These are phyloP conservation scores for Agapanthus africanus DNA, from an alignment of 106 monocot species.

Conservation along the genomic window DNA sequence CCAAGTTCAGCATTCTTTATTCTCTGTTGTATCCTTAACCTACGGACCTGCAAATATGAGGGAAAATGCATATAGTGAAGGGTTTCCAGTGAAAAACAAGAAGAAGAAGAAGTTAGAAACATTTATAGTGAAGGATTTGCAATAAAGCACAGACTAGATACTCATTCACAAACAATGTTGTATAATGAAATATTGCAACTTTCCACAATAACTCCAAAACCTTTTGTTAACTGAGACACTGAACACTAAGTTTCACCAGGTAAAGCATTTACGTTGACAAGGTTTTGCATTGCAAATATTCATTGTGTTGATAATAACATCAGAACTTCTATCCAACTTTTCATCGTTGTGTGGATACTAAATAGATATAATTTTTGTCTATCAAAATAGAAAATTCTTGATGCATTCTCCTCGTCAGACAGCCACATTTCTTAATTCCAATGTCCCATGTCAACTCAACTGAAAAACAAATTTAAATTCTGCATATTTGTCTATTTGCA, in stretches of 20 bases:
- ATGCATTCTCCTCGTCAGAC: no score
- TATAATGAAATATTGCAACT: not conserved
- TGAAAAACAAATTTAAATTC: not conserved
- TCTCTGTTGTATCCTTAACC: slow-evolving; percentile 95
- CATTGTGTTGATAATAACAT: no score
- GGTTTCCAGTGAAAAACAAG: not conserved
- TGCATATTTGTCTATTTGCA: not conserved
- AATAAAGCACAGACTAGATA: not conserved
- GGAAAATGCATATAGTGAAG: not conserved
- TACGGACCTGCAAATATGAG: slow-evolving; percentile 58
- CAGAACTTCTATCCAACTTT: no score
- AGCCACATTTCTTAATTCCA: not conserved
- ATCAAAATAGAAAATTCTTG: no score
- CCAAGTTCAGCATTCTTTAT: slow-evolving; percentile 93
- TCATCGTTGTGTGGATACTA: no score
- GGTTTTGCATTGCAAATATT: no score
- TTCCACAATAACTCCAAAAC: not conserved
- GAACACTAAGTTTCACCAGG: no score
- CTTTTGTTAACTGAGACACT: not conserved
- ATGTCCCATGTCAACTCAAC: not conserved
- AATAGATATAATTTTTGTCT: no score
- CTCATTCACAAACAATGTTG: not conserved
- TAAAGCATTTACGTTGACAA: no score
- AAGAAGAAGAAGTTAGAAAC: no score
- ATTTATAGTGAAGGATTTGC: no score